Evolutionary conservation across 805 yeast species (phyloP).

Genomic region (Cyberlindnera samutprakarnensis): DNA sequence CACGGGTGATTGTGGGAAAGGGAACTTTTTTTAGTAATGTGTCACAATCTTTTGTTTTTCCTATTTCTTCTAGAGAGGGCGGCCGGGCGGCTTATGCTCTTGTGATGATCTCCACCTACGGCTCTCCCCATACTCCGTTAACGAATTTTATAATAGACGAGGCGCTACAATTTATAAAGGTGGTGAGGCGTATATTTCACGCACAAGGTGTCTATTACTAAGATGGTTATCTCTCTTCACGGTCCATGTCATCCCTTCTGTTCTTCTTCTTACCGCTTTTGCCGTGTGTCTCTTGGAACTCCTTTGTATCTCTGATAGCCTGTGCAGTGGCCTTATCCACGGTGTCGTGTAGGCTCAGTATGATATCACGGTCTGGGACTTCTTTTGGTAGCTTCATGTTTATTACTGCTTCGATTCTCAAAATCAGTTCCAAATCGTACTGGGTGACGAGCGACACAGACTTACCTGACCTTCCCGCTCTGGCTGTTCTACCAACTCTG

Average conservation of each 20-base stretch:
- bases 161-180: too few species aligned
- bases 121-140: too few species aligned
- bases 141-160: too few species aligned
- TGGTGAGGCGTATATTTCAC: too few species aligned
- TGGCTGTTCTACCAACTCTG: conserved; percentile 97
- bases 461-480: conserved; percentile 90
- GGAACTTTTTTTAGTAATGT: too few species aligned
- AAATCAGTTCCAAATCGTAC: conserved; percentile 83
- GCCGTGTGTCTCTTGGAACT: conserved; percentile 21
- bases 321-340: conserved; percentile 91
- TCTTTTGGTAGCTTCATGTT: conserved; percentile 82
- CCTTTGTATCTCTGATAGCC: conserved; percentile 49
- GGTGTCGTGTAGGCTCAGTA: conserved; percentile 70
- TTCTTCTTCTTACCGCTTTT: conserved; percentile 8
- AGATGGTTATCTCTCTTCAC: conserved; percentile 19
- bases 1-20: too few species aligned
- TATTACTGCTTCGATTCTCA: conserved; percentile 83
- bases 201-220: too few species aligned
- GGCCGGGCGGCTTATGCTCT: too few species aligned
- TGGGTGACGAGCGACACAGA: conserved; percentile 88
- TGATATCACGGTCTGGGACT: conserved; percentile 66
- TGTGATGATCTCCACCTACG: too few species aligned
- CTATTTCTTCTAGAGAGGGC: too few species aligned
- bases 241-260: conserved; percentile 18
- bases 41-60: too few species aligned